Evolutionary conservation across 2,329 filamentous ascomycete genomes (phyloP).

Genomic region (Tolypocladium sp.): DNA sequence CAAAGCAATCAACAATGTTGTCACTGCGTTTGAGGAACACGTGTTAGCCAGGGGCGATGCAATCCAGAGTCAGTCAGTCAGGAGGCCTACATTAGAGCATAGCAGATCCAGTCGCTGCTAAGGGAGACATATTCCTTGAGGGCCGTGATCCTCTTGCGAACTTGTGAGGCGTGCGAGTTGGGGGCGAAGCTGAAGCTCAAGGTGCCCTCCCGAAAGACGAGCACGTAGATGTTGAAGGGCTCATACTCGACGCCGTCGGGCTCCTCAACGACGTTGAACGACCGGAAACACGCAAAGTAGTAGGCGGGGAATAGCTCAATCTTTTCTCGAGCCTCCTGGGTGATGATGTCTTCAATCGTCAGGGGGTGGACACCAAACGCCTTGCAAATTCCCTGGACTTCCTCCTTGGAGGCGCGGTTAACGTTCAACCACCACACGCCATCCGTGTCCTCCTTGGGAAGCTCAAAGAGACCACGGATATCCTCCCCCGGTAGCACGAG

Average conservation of each 20-base stretch:
- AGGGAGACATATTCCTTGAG: slow-evolving; percentile 92
- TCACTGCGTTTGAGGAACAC: slow-evolving; percentile 44
- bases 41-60: slow-evolving; percentile 11
- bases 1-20: slow-evolving; percentile 95
- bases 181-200: slow-evolving; percentile 89
- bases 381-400: slow-evolving; percentile 79
- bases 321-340: slow-evolving; percentile 93
- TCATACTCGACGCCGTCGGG: slow-evolving; percentile 77
- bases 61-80: neutral
- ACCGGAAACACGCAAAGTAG: slow-evolving; percentile 96
- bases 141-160: slow-evolving; percentile 83
- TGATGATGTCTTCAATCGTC: slow-evolving; percentile 92
- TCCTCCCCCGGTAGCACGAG: slow-evolving; percentile 83
- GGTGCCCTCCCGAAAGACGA: slow-evolving; percentile 92
- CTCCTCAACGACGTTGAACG: slow-evolving; percentile 73
- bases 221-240: slow-evolving; percentile 91
- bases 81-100: slow-evolving; percentile 75
- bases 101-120: slow-evolving; percentile 98
- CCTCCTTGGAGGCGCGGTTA: slow-evolving; percentile 80
- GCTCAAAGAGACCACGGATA: slow-evolving; percentile 74
- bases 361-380: slow-evolving; percentile 93
- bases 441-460: slow-evolving; percentile 52
- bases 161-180: slow-evolving; percentile 79
- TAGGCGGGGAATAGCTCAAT: slow-evolving; percentile 96
- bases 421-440: slow-evolving; percentile 99